Conservation (phyloP, 2,329 filamentous ascomycete genomes). For the Didymellaceae sp. region DNA sequence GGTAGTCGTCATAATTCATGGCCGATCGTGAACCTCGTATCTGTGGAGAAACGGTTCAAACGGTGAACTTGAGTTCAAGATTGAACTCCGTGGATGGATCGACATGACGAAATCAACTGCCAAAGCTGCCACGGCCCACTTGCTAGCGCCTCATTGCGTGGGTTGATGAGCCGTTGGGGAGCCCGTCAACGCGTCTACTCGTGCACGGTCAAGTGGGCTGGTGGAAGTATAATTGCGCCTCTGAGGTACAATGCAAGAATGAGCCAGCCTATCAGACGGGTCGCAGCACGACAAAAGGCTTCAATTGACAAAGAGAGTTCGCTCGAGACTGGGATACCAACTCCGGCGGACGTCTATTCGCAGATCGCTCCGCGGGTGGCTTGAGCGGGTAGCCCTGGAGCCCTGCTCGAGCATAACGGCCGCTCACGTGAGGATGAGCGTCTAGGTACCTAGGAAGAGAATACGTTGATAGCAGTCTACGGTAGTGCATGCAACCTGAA, state of each 20-base stretch:
- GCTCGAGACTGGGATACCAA: neutral
- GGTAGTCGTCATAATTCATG: conserved; percentile 27
- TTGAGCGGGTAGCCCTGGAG: neutral
- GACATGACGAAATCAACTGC: conserved; percentile 24
- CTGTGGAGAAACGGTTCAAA: conserved; percentile 9
- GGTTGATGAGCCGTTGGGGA: conserved; percentile 9
- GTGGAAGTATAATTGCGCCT: conserved; percentile 1
- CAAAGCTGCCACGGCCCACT: conserved; percentile 18
- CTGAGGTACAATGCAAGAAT: neutral
- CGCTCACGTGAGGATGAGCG: conserved; percentile 3
- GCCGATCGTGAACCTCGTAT: conserved; percentile 7
- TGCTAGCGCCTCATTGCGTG: conserved; percentile 15
- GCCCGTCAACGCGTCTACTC: neutral
- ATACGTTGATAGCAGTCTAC: no score
- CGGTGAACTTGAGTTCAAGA: conserved; percentile 5
- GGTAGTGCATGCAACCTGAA: no score
- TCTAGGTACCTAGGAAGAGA: no score
- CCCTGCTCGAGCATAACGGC: conserved; percentile 10
- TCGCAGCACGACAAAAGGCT: neutral
- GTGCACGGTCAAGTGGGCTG: conserved; percentile 1
- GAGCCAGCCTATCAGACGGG: conserved; percentile 1
- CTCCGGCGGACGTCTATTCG: conserved; percentile 17
- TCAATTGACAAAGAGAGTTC: neutral
- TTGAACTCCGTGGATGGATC: conserved; percentile 1
- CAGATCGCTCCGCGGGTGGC: conserved; percentile 2